Evolutionary conservation across 2,329 filamentous ascomycete genomes (phyloP), one percentile per base, ranked within the genome.

Genomic region (Sordariomycetes sp.): DNA sequence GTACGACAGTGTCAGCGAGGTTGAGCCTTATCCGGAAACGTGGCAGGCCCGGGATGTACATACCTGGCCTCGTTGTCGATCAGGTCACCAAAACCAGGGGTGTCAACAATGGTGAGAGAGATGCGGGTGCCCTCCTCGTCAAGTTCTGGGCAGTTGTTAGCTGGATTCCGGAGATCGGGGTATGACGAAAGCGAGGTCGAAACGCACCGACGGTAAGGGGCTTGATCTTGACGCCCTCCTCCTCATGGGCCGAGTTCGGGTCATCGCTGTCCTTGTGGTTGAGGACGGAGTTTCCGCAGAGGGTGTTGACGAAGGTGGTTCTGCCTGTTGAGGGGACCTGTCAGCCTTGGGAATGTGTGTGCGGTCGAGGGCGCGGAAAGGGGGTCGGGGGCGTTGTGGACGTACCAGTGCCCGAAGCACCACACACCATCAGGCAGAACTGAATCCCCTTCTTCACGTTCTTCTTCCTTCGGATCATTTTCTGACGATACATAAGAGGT

Each of bases 391-490:
- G 4, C 4, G 46, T 50, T 12, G n/a, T 24, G 60, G 60, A 78
- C 82, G 70, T 85, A 96, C 91, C 94, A 76, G 94, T 97, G 76
- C 94, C 94, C 68, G 93, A 97, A 72, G 94, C 94, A 80, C 94
- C 94, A 74, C 94, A 97, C 70, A 99, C 94, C 94, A 99, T 99
- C 84, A 99, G 78, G 76, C 92, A 97, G 81, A 99, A 99, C 82
- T 99, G 94, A 72, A 99, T 97, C 72, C 94, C 94, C 85, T 97
- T 97, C 89, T 97, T 97, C 79, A 99, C 93, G 84, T 99, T 97
- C 89, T 99, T 99, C 93, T 99, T 99, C 78, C 90, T 88, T 79
- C 94, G 92, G 74, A 97, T 92, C 89, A 96, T 94, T 77, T 95
- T 90, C 86, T 90, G 74, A 62, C 68, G 55, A 32, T 35, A 53